These are phyloP conservation scores for Alternaria alternata DNA, from an alignment of 2,329 filamentous ascomycete genomes.

Conservation along the genomic window DNA sequence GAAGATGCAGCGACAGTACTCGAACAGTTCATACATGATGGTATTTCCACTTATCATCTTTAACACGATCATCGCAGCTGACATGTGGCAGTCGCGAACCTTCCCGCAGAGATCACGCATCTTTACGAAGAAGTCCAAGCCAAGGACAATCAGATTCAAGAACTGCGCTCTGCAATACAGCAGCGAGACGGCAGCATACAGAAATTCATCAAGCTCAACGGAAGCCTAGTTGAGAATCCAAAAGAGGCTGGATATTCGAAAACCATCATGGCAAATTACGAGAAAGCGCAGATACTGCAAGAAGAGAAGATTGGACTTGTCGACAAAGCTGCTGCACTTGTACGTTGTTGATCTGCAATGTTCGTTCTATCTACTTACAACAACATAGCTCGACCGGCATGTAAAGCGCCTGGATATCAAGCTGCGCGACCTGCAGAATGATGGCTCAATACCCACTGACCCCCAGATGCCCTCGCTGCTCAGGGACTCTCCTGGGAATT, in stretches of 20 bases:
- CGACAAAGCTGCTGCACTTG: constrained; percentile 68
- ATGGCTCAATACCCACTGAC: constrained; percentile 67
- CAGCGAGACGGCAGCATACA: constrained; percentile 79
- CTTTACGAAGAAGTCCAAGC: constrained; percentile 83
- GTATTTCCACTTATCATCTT: constrained; percentile 41
- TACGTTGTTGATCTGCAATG: constrained; percentile 50
- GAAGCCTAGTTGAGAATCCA: constrained; percentile 75
- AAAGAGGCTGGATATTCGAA: constrained; percentile 75
- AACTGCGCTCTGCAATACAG: constrained; percentile 73
- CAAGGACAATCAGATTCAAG: constrained; percentile 76
- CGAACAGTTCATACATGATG: constrained; percentile 79
- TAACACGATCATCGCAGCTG: constrained; percentile 9
- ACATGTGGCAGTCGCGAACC: constrained; percentile 68
- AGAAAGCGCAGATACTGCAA: constrained; percentile 73
- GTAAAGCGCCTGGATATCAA: constrained; percentile 70
- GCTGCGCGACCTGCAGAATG: constrained; percentile 65
- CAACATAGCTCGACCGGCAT: constrained; percentile 63
- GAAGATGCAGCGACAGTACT: constrained; percentile 75
- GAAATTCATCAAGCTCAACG: constrained; percentile 80
- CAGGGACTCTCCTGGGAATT: constrained; percentile 57
- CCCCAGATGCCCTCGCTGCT: constrained; percentile 68
- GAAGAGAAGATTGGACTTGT: constrained; percentile 77
- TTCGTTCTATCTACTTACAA: constrained; percentile 20
- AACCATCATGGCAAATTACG: constrained; percentile 72
- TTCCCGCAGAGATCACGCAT: constrained; percentile 83